Conservation (phyloP, 2,329 filamentous ascomycete genomes). For the Aspergillus sp. region DNA sequence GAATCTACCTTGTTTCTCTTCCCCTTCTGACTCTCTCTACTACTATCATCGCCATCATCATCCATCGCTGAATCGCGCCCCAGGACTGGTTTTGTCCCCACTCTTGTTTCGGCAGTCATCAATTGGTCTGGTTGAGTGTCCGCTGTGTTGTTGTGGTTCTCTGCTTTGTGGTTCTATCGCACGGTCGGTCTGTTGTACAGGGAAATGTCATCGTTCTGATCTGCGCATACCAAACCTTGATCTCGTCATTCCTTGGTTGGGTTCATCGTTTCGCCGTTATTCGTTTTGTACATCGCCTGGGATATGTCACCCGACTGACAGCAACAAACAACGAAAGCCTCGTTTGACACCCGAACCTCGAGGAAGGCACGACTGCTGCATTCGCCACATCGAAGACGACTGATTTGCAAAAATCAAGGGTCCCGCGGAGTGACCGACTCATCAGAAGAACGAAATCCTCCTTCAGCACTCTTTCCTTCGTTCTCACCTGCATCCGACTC, state of each 20-base stretch:
- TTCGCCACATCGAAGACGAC: background rate
- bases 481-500: background rate
- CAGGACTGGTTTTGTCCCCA: background rate
- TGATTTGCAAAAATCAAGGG: background rate
- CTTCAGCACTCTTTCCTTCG: background rate
- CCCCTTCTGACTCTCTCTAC: background rate
- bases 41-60: background rate
- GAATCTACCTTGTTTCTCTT: background rate
- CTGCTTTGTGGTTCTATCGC: background rate
- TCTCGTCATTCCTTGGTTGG: background rate
- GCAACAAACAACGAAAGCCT: background rate
- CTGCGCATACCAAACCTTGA: background rate
- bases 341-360: background rate
- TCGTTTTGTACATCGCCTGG: background rate
- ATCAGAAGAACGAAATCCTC: background rate
- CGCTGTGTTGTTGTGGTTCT: background rate
- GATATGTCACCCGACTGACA: conserved; percentile 8
- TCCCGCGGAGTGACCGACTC: background rate
- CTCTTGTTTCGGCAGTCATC: background rate
- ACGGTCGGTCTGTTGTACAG: background rate
- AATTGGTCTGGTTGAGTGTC: background rate
- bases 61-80: background rate
- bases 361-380: background rate
- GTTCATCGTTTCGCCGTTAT: background rate
- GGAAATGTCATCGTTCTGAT: background rate